These are phyloP conservation scores for Dimocarpus longan DNA, from an alignment of 345 rosid genomes.

Conservation along the genomic window DNA sequence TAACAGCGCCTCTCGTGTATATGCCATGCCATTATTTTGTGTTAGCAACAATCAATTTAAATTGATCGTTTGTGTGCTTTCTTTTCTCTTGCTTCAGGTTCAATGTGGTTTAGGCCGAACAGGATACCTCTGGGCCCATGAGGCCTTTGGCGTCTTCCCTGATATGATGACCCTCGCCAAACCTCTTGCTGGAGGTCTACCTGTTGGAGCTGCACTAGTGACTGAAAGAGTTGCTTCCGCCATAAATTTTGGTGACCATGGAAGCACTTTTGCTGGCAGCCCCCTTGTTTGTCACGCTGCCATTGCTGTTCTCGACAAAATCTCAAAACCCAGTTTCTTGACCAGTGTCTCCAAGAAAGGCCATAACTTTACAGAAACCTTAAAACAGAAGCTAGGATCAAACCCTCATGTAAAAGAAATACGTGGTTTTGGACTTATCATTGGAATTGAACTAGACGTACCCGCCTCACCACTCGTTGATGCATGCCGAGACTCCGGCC, in stretches of 20 bases:
- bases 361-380: constrained; percentile 52
- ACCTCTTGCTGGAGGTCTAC: constrained; percentile 96
- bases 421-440: constrained; percentile 78
- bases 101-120: constrained; percentile 90
- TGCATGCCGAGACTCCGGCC: constrained; percentile 75
- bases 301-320: constrained; percentile 65
- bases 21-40: constrained; percentile 2
- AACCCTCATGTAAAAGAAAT: constrained; percentile 79
- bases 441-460: constrained; percentile 79
- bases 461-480: constrained; percentile 66
- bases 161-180: constrained; percentile 96
- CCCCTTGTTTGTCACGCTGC: constrained; percentile 80
- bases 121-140: constrained; percentile 84
- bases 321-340: constrained; percentile 73
- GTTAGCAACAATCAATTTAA: neutral
- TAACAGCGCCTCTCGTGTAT: neutral
- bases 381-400: constrained; percentile 61
- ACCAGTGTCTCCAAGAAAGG: constrained; percentile 70
- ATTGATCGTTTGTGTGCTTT: neutral
- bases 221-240: constrained; percentile 79
- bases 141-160: constrained; percentile 61
- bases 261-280: constrained; percentile 91
- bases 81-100: constrained; percentile 41
- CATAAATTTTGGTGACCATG: constrained; percentile 74
- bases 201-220: constrained; percentile 77